Evolutionary conservation across 768 basidiomycete species (phyloP).

Genomic region (Calocybe cyanea): DNA sequence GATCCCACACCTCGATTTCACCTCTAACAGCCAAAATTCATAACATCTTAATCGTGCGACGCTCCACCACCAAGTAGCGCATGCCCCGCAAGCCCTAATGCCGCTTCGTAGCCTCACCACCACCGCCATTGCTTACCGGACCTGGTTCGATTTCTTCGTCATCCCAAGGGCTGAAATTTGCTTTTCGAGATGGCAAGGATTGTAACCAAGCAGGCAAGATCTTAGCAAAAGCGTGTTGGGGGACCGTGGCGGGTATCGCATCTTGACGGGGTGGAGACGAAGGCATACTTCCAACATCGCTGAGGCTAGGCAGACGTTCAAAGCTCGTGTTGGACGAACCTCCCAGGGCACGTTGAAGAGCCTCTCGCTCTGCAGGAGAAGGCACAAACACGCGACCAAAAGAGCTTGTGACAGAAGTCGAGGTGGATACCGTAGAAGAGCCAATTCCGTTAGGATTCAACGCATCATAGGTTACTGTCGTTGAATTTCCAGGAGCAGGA

Average conservation of each 20-base stretch:
- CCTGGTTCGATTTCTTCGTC: constrained; percentile 62
- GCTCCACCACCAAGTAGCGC: too few species aligned
- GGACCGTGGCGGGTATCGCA: constrained; percentile 24
- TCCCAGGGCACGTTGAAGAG: constrained; percentile 73
- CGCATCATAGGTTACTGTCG: constrained; percentile 42
- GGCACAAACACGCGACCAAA: constrained; percentile 82
- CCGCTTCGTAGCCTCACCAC: constrained; percentile 13
- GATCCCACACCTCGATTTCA: constrained; percentile 8
- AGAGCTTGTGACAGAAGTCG: constrained; percentile 43
- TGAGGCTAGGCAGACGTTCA: constrained; percentile 74
- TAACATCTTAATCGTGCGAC: neutral
- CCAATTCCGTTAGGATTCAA: constrained; percentile 60
- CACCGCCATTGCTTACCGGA: constrained; percentile 3
- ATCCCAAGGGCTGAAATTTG: constrained; percentile 81
- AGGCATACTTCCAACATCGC: constrained; percentile 70
- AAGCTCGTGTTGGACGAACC: constrained; percentile 72
- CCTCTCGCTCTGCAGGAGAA: constrained; percentile 84
- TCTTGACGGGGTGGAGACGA: constrained; percentile 60
- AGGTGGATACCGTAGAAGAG: constrained; percentile 26
- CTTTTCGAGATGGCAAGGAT: constrained; percentile 61
- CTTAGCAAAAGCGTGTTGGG: constrained; percentile 23
- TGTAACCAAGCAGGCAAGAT: constrained; percentile 65
- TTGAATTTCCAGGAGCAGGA: constrained; percentile 11
- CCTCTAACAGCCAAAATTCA: constrained; percentile 9
- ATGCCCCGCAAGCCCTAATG: too few species aligned